A percentile compares a stretch with the other conserved stretches of the same genome.
Conservation (phyloP, 306 rosid species). For the Purshia tridentata region DNA sequence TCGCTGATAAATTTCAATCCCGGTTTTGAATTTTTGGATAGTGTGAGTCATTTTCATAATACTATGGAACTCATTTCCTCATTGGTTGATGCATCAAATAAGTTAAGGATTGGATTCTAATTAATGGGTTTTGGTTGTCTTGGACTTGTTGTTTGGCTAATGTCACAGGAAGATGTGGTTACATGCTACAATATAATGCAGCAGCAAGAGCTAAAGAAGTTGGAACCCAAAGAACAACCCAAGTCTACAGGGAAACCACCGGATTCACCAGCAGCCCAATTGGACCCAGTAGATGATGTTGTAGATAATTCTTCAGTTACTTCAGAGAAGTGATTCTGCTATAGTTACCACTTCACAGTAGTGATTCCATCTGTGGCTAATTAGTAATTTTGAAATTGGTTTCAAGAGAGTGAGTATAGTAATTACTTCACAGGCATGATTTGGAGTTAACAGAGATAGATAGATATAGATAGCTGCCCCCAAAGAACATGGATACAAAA, state of each 20-base stretch:
- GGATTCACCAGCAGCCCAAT: slow-evolving; percentile 20
- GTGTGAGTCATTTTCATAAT: no score
- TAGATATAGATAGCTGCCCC: background rate
- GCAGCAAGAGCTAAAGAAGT: slow-evolving; percentile 5
- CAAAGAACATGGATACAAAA: slow-evolving; percentile 6
- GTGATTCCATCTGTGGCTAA: slow-evolving; percentile 2
- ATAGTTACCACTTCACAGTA: slow-evolving; percentile 11
- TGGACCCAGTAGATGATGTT: slow-evolving; percentile 26
- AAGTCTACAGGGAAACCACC: slow-evolving; percentile 6
- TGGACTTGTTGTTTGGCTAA: no score
- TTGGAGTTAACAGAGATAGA: slow-evolving; percentile 25
- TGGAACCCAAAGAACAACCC: no score
- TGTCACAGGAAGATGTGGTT: no score
- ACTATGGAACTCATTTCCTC: no score
- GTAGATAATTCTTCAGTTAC: slow-evolving; percentile 33
- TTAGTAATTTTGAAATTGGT: background rate
- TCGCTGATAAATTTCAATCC: no score
- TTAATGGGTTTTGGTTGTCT: no score
- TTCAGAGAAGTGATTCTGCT: no score
- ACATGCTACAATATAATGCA: no score
- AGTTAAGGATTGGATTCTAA: no score
- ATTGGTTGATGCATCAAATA: no score
- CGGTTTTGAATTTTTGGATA: no score
- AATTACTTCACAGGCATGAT: slow-evolving; percentile 26
- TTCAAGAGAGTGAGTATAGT: background rate